phyloP scores from a whole-genome alignment of 352 stramenopile genomes.

The Blastocystis sp. region DNA sequence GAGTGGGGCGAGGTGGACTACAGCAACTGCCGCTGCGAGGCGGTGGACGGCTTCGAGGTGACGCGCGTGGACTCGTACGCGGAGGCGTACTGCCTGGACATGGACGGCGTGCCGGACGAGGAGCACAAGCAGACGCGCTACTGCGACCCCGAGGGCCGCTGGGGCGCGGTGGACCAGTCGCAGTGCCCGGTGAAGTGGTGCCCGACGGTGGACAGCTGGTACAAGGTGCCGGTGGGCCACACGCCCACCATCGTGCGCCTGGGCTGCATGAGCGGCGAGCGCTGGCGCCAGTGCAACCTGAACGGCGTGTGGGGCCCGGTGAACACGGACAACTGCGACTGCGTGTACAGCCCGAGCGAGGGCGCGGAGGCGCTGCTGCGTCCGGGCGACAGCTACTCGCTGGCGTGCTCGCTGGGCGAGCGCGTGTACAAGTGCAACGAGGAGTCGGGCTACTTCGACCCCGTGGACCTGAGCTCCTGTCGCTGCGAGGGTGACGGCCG shows the following conservation, averaged over 20 bases:
- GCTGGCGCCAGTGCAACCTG: constrained; percentile 38
- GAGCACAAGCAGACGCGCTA: constrained; percentile 26
- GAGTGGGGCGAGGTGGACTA: constrained; percentile 25
- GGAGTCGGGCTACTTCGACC: constrained; percentile 55
- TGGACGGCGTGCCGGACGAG: constrained; percentile 17
- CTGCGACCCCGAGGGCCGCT: constrained; percentile 27
- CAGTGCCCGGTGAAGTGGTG: constrained; percentile 58
- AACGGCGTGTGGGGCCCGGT: constrained; percentile 59
- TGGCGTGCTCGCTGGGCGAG: constrained; percentile 42
- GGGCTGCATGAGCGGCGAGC: constrained; percentile 51
- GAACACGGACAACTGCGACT: constrained; percentile 39
- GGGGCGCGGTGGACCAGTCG: constrained; percentile 41
- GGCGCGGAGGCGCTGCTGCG: not conserved
- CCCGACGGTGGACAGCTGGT: constrained; percentile 27
- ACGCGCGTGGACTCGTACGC: constrained; percentile 41
- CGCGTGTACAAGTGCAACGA: constrained; percentile 51
- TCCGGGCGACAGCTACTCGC: constrained; percentile 42
- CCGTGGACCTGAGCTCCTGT: constrained; percentile 23
- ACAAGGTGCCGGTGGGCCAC: constrained; percentile 59
- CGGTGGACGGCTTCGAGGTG: constrained; percentile 38
- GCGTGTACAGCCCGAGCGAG: constrained; percentile 21
- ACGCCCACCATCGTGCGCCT: constrained; percentile 19
- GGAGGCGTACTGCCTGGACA: constrained; percentile 17
- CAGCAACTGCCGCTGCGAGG: constrained; percentile 45
- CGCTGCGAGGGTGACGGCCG: constrained; percentile 27